Conservation (phyloP, 331 rosid genomes). For the Pyrus hybrid region DNA sequence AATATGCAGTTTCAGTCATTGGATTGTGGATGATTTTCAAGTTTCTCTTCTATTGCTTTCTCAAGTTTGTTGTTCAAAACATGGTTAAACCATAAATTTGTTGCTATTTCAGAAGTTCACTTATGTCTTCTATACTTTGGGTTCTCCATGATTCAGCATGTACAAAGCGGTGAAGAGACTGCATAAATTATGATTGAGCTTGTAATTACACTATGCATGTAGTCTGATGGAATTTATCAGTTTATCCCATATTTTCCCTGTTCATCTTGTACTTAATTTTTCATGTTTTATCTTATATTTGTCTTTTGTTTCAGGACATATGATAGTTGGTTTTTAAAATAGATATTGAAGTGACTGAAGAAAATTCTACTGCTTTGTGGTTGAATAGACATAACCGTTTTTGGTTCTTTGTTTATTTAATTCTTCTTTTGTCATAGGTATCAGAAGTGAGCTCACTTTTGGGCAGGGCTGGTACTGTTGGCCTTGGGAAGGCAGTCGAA, state of each 20-base stretch:
- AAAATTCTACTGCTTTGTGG: background rate
- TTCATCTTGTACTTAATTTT: background rate
- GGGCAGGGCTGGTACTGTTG: slow-evolving; percentile 94
- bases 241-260: too few relatives aligned
- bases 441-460: slow-evolving; percentile 91
- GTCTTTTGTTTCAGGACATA: background rate
- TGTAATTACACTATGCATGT: background rate
- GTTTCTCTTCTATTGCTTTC: too few relatives aligned
- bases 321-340: background rate
- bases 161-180: too few relatives aligned
- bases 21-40: too few relatives aligned
- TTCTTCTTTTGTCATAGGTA: slow-evolving; percentile 43
- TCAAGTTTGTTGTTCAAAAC: too few relatives aligned
- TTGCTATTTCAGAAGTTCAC: too few relatives aligned
- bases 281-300: background rate
- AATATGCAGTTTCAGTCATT: too few relatives aligned
- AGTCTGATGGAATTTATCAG: background rate
- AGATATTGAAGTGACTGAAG: background rate
- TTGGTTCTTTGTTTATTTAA: background rate
- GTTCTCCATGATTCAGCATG: too few relatives aligned
- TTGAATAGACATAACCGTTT: background rate
- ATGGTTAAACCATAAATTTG: too few relatives aligned
- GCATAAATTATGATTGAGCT: too few relatives aligned
- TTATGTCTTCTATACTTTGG: too few relatives aligned
- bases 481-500: slow-evolving; percentile 98